Evolutionary conservation across 1,284 basidiomycete genomes (phyloP), one percentile per base, ranked within the genome.

Genomic region (Papiliotrema terrestris): DNA sequence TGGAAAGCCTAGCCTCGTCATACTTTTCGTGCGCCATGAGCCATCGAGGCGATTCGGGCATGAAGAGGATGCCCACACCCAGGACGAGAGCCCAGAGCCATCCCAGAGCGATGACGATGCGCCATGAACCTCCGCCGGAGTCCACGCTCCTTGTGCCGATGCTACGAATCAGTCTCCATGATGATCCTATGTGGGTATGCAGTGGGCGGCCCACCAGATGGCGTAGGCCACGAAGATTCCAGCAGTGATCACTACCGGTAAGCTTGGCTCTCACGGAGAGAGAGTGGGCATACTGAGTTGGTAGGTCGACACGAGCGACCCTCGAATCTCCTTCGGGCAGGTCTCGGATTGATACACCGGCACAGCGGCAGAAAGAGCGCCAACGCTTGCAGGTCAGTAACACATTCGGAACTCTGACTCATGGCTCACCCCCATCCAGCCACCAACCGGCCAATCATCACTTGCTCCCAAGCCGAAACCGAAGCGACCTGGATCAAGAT

Each of bases 151-250:
- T 64, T 2, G 73, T 73, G 2, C 69, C 50, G 41, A 85, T 75
- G 14, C 36, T 37, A 37, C 36, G 36, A 11, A 17, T 37, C 36
- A 37, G 36, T 37, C 36, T 17, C 36, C 36, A n/a, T n/a, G n/a
- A n/a, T n/a, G n/a, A n/a, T n/a, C n/a, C n/a, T n/a, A n/a, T n/a
- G n/a, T n/a, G n/a, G n/a, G n/a, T n/a, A n/a, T n/a, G n/a, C n/a
- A n/a, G n/a, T n/a, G n/a, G n/a, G 36, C 11, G 9, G 17, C 36
- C 17, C 36, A 37, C 36, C 74, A 51, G 52, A 73, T 61, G 55
- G 63, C 66, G 81, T 86, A 89, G 9, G 87, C 86, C 45, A 88
- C 80, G 25, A 90, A 80, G 61, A 90, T 89, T 66, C 87, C 86
- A 58, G 85, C 80, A 0, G 85, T 87, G 68, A 45, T 49, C 14